A percentile compares a stretch with the other conserved stretches of the same genome.
Evolutionary conservation across 1,139 yeast species (phyloP).

Genomic region (Saccharomyces hybrid): DNA sequence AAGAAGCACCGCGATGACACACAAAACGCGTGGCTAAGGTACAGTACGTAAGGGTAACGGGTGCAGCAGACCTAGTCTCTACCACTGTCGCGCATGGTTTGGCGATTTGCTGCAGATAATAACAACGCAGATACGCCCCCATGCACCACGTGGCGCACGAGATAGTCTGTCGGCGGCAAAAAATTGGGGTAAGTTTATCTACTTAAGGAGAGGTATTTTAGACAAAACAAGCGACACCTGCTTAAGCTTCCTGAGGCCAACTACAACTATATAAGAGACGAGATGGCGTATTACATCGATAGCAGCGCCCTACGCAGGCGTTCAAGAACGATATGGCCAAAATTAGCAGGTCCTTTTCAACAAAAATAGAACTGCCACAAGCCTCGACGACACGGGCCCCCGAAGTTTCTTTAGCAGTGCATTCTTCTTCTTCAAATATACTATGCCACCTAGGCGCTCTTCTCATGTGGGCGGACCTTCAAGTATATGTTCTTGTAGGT

Average conservation of each 20-base stretch:
- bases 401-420: no score
- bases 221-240: not conserved
- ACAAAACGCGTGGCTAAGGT: not conserved
- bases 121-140: not conserved
- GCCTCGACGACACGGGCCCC: no score
- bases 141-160: not conserved
- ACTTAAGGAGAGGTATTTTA: not conserved
- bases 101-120: not conserved
- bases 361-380: no score
- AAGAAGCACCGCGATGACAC: no score
- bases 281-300: no score
- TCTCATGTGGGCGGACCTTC: no score
- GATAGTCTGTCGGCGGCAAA: not conserved
- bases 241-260: not conserved
- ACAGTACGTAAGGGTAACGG: not conserved
- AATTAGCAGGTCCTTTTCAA: no score
- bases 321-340: no score
- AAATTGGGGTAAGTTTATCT: not conserved
- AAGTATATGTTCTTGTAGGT: not conserved
- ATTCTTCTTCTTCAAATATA: no score
- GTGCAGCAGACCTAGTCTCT: not conserved
- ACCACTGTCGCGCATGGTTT: not conserved
- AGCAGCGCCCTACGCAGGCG: no score
- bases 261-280: not conserved
- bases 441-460: no score